Base-by-base conservation (phyloP, 768 basidiomycete genomes). In the Amylocystis lapponica region DNA sequence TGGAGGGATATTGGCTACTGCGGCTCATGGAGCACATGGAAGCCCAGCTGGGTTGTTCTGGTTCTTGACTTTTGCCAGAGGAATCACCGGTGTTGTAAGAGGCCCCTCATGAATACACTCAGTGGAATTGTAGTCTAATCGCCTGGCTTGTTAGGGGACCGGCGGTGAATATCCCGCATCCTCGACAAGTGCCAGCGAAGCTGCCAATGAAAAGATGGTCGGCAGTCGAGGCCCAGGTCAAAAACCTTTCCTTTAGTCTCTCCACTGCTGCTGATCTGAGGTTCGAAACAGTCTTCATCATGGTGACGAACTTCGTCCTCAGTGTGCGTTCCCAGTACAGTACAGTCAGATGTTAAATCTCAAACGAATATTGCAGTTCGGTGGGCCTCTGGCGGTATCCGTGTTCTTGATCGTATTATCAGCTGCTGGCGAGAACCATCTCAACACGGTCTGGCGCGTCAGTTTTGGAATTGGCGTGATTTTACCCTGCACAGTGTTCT, bases 131-230 rank as follows among this genome's bases (percentile, higher is more conserved):
- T n/a, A n/a, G n/a, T n/a, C n/a, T n/a, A n/a, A n/a, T n/a, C n/a
- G n/a, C n/a, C n/a, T n/a, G n/a, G n/a, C n/a, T 16, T 19, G 17
- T 11, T 43, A 81, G 72, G 84, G 84, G 45, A 82, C 84, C 13
- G 84, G 83, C 25, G 84, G 84, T 20, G 84, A 87, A 64, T 87
- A 88, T 61, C 84, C 85, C 1, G 81, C 81, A 4, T 82, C 79
- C 4, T 81, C 79, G 1, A 80, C 81, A 0, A 75, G 75, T 31
- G 83, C 84, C 6, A 76, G 74, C 23, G 85, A 87, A 59, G 75
- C 83, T 25, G 82, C 85, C 12, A 87, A 87, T 53, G 83, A 87
- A 61, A 77, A 74, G 53, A 76, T 76, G 61, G 42, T 74, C 22
- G 67, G 71, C 50, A 60, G 68, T 40, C 74, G 84, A 32, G 86